phyloP scores from a whole-genome alignment of 2,329 filamentous ascomycete genomes.

The Cryphonectria naterciae region DNA sequence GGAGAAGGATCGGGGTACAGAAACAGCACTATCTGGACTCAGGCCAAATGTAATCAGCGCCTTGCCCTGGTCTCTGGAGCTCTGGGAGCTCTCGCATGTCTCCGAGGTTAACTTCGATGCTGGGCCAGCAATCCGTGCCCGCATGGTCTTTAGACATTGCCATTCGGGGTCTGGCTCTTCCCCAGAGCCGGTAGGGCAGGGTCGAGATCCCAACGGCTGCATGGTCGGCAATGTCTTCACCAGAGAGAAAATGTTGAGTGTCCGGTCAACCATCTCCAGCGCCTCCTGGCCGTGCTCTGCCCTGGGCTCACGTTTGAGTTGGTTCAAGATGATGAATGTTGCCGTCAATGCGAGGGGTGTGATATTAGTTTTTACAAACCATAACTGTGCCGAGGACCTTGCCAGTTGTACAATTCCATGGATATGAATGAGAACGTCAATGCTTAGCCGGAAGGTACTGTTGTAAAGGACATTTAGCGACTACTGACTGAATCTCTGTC shows the following conservation, averaged over 20 bases:
- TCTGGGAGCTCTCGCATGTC: neutral
- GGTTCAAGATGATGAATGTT: neutral
- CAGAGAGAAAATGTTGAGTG: neutral
- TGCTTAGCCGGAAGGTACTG: neutral
- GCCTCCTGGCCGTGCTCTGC: neutral
- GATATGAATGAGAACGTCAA: neutral
- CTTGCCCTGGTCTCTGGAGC: neutral
- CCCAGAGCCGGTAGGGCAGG: neutral
- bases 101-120: neutral
- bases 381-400: neutral
- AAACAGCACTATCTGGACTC: neutral
- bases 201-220: neutral
- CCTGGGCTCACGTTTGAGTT: neutral
- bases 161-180: neutral
- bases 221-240: neutral
- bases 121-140: neutral
- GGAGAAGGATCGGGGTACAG: neutral
- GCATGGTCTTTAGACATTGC: neutral
- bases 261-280: neutral
- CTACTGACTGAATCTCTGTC: neutral
- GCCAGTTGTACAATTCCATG: neutral
- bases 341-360: neutral
- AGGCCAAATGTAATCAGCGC: neutral
- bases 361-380: neutral
- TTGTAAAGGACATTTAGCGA: neutral